These are phyloP conservation scores for Verticillium longisporum DNA, from an alignment of 2,329 filamentous ascomycete genomes.

Conservation along the genomic window DNA sequence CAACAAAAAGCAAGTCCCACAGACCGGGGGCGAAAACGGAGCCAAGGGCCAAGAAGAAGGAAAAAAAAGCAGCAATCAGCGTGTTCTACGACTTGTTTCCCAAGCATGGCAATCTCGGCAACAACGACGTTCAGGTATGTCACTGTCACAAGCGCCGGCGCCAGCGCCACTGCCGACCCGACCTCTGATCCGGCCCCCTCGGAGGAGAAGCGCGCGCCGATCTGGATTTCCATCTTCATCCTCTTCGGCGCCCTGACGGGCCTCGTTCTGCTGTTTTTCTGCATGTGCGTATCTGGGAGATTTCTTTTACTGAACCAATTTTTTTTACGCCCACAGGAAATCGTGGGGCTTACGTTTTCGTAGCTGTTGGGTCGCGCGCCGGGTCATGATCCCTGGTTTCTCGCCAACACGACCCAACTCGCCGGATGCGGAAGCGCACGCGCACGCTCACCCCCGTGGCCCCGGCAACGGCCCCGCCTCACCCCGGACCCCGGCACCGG, in stretches of 20 bases:
- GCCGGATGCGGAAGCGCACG: background rate
- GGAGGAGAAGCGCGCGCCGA: background rate
- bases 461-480: background rate
- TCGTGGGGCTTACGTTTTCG: background rate
- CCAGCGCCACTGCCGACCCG: background rate
- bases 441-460: background rate
- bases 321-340: background rate
- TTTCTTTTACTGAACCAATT: too few relatives aligned
- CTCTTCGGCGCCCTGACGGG: constrained; percentile 1
- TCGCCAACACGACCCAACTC: background rate
- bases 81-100: background rate
- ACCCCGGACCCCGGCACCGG: background rate
- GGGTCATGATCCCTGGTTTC: background rate
- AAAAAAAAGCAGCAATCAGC: background rate
- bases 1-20: too few relatives aligned
- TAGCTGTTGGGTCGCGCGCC: background rate
- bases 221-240: constrained; percentile 3
- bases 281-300: background rate
- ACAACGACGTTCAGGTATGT: background rate
- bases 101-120: background rate
- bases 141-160: background rate
- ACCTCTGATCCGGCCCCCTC: background rate
- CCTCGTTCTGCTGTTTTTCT: background rate
- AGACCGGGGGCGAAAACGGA: background rate
- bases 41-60: background rate